A percentile compares a stretch with the other conserved stretches of the same genome.
These are phyloP conservation scores for Cucumis melo DNA, from an alignment of 306 rosid genomes.

Conservation along the genomic window DNA sequence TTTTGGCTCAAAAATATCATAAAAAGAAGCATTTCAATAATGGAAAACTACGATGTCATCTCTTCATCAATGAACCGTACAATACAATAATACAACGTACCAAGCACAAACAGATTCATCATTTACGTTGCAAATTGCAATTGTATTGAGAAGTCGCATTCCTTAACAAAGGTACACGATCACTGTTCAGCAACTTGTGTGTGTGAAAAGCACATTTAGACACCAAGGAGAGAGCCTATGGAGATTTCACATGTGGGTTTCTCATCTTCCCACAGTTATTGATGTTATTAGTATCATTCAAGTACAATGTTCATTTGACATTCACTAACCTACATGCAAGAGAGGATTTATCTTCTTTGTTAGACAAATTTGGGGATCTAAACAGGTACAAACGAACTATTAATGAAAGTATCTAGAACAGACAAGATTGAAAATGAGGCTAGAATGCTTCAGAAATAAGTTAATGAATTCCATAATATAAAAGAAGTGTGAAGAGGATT, in stretches of 20 bases:
- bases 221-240: neutral
- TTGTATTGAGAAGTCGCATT: neutral
- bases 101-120: neutral
- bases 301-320: no score
- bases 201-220: neutral
- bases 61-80: neutral
- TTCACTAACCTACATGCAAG: neutral
- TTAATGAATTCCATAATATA: neutral
- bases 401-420: neutral
- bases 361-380: neutral
- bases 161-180: neutral
- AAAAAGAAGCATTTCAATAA: neutral
- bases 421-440: neutral
- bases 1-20: neutral
- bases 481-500: neutral
- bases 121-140: neutral
- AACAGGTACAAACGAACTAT: neutral
- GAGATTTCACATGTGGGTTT: neutral
- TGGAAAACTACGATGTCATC: neutral
- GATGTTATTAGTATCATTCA: neutral
- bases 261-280: neutral
- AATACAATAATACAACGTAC: neutral
- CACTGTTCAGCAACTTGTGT: neutral
- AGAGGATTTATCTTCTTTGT: neutral
- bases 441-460: neutral